Conservation (phyloP, 768 basidiomycete species). For the Hydnomerulius pinastri region DNA sequence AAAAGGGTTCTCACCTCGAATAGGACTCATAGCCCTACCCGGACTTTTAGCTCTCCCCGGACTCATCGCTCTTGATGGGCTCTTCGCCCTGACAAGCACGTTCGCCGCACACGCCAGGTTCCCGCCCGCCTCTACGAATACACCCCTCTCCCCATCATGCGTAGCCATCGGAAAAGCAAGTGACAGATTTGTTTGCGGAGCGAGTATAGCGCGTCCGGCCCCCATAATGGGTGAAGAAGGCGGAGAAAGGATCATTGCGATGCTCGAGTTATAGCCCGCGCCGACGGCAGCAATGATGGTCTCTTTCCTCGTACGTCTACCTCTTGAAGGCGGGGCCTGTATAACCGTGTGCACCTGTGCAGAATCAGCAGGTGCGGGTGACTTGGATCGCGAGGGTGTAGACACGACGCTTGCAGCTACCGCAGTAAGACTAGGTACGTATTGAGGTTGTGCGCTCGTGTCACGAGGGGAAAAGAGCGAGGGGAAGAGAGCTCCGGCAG, state of each 20-base stretch:
- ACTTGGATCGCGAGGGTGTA: slow-evolving; percentile 1
- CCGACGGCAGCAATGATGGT: slow-evolving; percentile 6
- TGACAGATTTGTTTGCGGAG: slow-evolving; percentile 6
- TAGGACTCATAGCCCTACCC: slow-evolving; percentile 30
- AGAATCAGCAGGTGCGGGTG: background rate
- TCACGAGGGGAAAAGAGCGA: slow-evolving; percentile 14
- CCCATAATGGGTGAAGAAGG: slow-evolving; percentile 17
- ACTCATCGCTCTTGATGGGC: slow-evolving; percentile 25
- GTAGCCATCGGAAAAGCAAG: background rate
- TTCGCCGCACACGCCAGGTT: background rate
- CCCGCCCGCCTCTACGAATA: slow-evolving; percentile 1
- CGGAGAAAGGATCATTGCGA: slow-evolving; percentile 28
- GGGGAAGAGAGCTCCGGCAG: slow-evolving; percentile 16
- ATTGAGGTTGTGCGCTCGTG: background rate
- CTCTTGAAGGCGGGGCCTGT: slow-evolving; percentile 10
- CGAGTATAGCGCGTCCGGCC: slow-evolving; percentile 1
- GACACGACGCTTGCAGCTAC: slow-evolving; percentile 10
- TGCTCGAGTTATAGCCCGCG: slow-evolving; percentile 8
- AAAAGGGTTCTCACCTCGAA: slow-evolving; percentile 15
- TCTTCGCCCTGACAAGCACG: slow-evolving; percentile 6
- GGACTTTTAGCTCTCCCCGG: slow-evolving; percentile 25
- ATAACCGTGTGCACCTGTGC: background rate
- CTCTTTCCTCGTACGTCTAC: slow-evolving; percentile 17
- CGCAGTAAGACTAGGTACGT: slow-evolving; percentile 11
- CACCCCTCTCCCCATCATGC: background rate